Percentiles rank a stretch among this genome's conserved stretches.
Evolutionary conservation across 177 flowering plant species (phyloP).

Genomic region (Vitis hybrid): DNA sequence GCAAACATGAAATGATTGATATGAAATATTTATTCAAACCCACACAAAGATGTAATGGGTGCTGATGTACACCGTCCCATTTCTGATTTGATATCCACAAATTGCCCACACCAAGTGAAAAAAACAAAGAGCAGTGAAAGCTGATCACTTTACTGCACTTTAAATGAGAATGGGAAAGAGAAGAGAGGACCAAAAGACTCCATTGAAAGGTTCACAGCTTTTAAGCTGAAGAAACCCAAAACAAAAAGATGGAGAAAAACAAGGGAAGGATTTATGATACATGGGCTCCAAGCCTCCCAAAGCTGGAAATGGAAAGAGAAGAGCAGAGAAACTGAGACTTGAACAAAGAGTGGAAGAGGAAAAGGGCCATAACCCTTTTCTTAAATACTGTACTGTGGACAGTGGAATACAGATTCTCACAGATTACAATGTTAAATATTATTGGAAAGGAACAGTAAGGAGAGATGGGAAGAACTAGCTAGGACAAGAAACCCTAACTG

Average conservation of each 20-base stretch:
- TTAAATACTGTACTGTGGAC: background rate
- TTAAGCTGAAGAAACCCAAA: background rate
- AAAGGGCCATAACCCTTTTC: constrained; percentile 1
- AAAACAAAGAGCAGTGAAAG: too few relatives aligned
- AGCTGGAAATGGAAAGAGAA: constrained; percentile 18
- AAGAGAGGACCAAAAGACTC: background rate
- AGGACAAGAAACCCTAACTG: too few relatives aligned
- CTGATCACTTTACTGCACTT: background rate
- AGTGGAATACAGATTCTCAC: constrained; percentile 1
- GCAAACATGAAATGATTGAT: too few relatives aligned
- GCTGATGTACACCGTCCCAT: too few relatives aligned
- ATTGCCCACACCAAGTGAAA: too few relatives aligned
- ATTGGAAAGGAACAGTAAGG: too few relatives aligned
- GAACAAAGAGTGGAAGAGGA: constrained; percentile 8
- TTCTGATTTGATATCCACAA: too few relatives aligned
- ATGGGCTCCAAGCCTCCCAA: background rate
- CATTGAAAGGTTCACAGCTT: background rate
- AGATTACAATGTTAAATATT: background rate
- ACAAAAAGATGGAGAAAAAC: background rate
- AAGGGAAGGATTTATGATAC: background rate
- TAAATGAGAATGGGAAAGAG: background rate
- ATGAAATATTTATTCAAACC: too few relatives aligned
- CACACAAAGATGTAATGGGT: too few relatives aligned
- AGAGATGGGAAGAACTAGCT: background rate
- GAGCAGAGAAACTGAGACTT: background rate